Evolutionary conservation across 306 rosid species (phyloP).

Genomic region (Cucumis sativus): Cucumber_9930_V3 NC_026659.2:3288501-3289000

Average conservation of each 20-base stretch:
- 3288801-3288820: not conserved
- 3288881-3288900: not conserved
- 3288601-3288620: not conserved
- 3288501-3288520: not conserved
- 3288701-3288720: not conserved
- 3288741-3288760: not conserved
- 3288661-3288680: not conserved
- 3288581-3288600: not conserved
- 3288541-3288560: not conserved
- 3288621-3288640: not conserved
- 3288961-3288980: not conserved
- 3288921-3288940: not conserved
- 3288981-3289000: not conserved
- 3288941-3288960: not conserved
- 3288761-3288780: not conserved
- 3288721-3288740: not conserved
- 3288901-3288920: not conserved
- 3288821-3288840: not conserved
- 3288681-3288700: not conserved
- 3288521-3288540: not conserved
- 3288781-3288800: not conserved
- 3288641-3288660: not conserved
- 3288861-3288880: not conserved
- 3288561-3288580: not conserved
- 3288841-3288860: not conserved